Base-by-base conservation (phyloP, 1,284 basidiomycete genomes). In the Fomitopsis schrenkii region DNA sequence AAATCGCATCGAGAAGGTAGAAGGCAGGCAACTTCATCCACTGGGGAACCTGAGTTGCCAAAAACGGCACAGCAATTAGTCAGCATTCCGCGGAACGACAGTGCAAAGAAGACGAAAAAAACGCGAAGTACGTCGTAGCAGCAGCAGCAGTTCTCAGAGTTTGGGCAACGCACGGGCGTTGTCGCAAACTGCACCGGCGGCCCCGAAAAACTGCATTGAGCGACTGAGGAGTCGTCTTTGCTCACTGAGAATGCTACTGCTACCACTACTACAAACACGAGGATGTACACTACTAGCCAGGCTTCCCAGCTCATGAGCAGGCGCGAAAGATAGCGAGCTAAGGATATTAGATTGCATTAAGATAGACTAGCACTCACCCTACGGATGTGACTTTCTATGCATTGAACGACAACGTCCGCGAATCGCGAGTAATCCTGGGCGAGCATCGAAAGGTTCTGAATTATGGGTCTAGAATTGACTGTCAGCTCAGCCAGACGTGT, bases 1-100 rank as follows among this genome's bases (percentile, higher is more conserved):
- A 93, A 63, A 99, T 95, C 17, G 96, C 96, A 72, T 99, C 97
- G 71, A 99, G 83, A 12, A 98, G 84, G 74, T 99, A 99, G 68
- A 98, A 93, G 0, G 93, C 84, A 0, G 97, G 97, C 5, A 99
- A 82, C 75, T 98, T 97, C 82, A 93, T 90, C 77, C 87, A 88
- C 14, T 91, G 87, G n/a, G 87, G 88, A n/a, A 94, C 93, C 94
- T 96, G 68, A 54, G 57, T 69, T 44, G 57, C 69, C 68, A 72
- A 70, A 81, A 75, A 71, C 46, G 68, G 69, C 45, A 66, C 60
- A 44, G 60, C 12, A 65, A 83, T 87, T 76, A 85, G 87, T 90
- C 85, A 91, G 86, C 86, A 78, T 75, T 78, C 78, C 79, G 71
- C 73, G 76, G 71, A 69, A 57, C 62, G 70, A 68, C 64, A 57